These are phyloP conservation scores for Claviceps pusilla DNA, from an alignment of 2,329 filamentous ascomycete species.

Conservation along the genomic window DNA sequence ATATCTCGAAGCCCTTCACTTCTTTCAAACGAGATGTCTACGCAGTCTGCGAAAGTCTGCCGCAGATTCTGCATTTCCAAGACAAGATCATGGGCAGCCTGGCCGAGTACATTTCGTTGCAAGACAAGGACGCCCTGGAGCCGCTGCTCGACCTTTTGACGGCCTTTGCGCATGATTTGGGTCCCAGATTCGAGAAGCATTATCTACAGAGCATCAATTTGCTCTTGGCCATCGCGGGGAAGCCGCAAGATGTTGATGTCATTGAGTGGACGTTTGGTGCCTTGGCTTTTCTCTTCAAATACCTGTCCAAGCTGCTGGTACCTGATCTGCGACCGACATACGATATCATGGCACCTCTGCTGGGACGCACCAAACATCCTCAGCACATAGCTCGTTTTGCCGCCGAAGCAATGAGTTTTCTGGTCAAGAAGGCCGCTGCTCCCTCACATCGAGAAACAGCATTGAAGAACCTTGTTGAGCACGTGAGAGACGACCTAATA, in stretches of 20 bases:
- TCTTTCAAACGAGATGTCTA: conserved; percentile 60
- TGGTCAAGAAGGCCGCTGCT: conserved; percentile 75
- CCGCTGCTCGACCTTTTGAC: conserved; percentile 77
- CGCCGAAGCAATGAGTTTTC: conserved; percentile 85
- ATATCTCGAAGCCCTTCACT: conserved; percentile 68
- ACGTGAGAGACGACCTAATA: conserved; percentile 55
- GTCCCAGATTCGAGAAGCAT: conserved; percentile 73
- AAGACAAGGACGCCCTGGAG: conserved; percentile 68
- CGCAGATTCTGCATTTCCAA: conserved; percentile 84
- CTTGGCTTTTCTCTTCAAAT: conserved; percentile 93
- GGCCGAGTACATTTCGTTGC: conserved; percentile 58
- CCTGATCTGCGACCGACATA: conserved; percentile 76
- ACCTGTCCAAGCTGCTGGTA: conserved; percentile 73
- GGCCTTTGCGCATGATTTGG: conserved; percentile 88
- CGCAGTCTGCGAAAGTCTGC: conserved; percentile 73
- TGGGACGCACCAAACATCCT: conserved; percentile 71
- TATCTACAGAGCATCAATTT: conserved; percentile 62
- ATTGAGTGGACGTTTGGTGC: conserved; percentile 96
- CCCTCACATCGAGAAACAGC: conserved; percentile 61
- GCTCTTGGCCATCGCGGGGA: conserved; percentile 63
- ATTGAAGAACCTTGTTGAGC: conserved; percentile 53
- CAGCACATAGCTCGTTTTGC: conserved; percentile 82
- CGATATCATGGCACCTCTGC: conserved; percentile 64
- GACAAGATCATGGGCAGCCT: conserved; percentile 68
- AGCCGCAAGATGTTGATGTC: conserved; percentile 66